phyloP scores from a whole-genome alignment of 2,329 filamentous ascomycete genomes.

The Zelopaecilomyces penicillatus region DNA sequence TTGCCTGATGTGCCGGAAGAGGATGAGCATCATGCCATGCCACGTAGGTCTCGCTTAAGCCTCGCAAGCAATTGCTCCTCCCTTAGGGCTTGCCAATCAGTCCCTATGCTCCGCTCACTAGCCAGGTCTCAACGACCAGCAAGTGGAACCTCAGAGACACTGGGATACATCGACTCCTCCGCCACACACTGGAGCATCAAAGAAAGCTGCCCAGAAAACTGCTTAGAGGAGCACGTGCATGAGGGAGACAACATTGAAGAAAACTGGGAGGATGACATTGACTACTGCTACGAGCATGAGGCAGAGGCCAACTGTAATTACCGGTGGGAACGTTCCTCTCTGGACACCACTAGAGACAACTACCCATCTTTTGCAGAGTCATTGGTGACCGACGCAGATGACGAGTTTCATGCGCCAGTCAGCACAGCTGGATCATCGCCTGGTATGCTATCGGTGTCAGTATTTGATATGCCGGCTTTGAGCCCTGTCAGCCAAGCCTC shows the following conservation, averaged over 20 bases:
- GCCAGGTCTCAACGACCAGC: conserved; percentile 30
- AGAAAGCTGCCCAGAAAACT: conserved; percentile 4
- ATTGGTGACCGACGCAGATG: conserved; percentile 14
- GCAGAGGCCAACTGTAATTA: conserved; percentile 60
- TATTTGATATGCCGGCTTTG: conserved; percentile 37
- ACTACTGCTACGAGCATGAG: conserved; percentile 63
- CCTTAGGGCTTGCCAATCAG: conserved; percentile 46
- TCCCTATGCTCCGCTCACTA: conserved; percentile 44
- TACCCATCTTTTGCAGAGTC: conserved; percentile 13
- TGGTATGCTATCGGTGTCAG: conserved; percentile 19
- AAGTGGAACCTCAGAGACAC: conserved; percentile 45
- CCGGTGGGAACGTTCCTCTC: conserved; percentile 52
- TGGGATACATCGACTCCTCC: conserved; percentile 36
- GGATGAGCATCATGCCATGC: conserved; percentile 40
- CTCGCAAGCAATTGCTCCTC: conserved; percentile 41
- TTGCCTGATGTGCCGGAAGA: conserved; percentile 56
- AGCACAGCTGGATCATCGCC: conserved; percentile 15
- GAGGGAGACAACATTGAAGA: conserved; percentile 29
- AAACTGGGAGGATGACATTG: conserved; percentile 62
- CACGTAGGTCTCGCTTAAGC: conserved; percentile 34
- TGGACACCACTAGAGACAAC: conserved; percentile 30
- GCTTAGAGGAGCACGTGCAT: conserved; percentile 15
- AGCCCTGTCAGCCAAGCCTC: conserved; percentile 42
- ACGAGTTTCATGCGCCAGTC: conserved; percentile 5
- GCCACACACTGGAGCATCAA: conserved; percentile 23